phyloP scores from a whole-genome alignment of 2,329 filamentous ascomycete species.

The Colletotrichum tropicicola region DNA sequence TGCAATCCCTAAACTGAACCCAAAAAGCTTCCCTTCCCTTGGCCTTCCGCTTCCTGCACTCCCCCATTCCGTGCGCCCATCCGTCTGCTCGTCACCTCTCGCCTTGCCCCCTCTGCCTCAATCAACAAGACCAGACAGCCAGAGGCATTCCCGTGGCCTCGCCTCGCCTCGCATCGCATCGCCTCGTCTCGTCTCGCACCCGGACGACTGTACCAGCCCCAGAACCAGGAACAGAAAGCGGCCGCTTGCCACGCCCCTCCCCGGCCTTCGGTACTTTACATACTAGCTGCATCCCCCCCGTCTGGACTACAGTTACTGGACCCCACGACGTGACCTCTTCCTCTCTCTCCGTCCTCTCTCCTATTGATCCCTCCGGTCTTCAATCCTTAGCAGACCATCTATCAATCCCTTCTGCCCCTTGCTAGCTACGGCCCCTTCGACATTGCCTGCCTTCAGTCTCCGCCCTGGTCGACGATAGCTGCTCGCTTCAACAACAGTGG shows the following conservation, averaged over 20 bases:
- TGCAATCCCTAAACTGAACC: constrained; percentile 29
- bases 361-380: constrained; percentile 3
- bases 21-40: constrained; percentile 32
- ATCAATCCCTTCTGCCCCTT: not conserved
- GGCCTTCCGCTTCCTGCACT: constrained; percentile 22
- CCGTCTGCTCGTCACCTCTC: not conserved
- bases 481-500: not conserved
- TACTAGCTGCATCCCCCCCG: constrained; percentile 13
- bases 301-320: not conserved
- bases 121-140: constrained; percentile 9
- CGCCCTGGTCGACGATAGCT: not conserved
- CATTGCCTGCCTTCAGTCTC: not conserved
- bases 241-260: constrained; percentile 9
- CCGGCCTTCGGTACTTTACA: constrained; percentile 6
- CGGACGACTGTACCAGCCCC: constrained; percentile 9
- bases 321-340: constrained; percentile 18
- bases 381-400: not conserved
- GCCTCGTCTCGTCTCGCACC: constrained; percentile 10
- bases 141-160: constrained; percentile 9
- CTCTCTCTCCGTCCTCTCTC: constrained; percentile 1
- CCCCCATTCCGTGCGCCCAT: constrained; percentile 15
- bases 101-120: not conserved
- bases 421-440: not conserved
- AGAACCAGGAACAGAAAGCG: constrained; percentile 11
- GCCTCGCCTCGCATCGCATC: constrained; percentile 7